Base-by-base conservation (phyloP, 306 rosid genomes). In the Boehmeria nivea region DNA sequence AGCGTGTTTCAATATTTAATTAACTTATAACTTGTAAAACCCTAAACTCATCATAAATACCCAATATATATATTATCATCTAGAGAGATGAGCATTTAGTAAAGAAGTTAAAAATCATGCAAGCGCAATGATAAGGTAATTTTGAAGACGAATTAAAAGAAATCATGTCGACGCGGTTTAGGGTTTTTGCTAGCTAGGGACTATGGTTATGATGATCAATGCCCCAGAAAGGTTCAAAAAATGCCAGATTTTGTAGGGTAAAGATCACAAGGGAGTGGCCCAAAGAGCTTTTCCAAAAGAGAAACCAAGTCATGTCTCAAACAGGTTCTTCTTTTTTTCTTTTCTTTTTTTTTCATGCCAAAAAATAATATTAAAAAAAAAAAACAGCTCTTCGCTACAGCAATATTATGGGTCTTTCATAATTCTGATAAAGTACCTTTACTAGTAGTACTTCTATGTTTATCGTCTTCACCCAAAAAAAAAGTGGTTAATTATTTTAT, bases 281-380 rank as follows among this genome's bases (percentile, higher is more conserved):
- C 64, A 18, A 26, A 12, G 24, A 43, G 51, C 63, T 26, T 59
- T 59, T 55, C 7, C 60, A 11, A 57, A 57, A 39, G 40, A 27
- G 39, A 26, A 27, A 25, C 52, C 38, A 43, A 40, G 26, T 31
- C 42, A 44, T 43, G 12, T 59, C 51, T 25, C 38, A 23, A 55
- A 21, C 37, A 49, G 34, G n/a, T n/a, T n/a, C n/a, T n/a, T n/a
- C 33, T 11, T 4, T 31, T 31, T 31, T 31, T 28, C 34, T 28
- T 3, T 10, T 31, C 1, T 2, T n/a, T n/a, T n/a, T n/a, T n/a
- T n/a, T n/a, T n/a, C n/a, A n/a, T n/a, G n/a, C n/a, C n/a, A n/a
- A n/a, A n/a, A n/a, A n/a, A n/a, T n/a, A n/a, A n/a, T n/a, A n/a
- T n/a, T n/a, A 5, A 33, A 33, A 4, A 33, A 33, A 33, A 33